These are phyloP conservation scores for Groenewaldozyma salmanticensis DNA, from an alignment of 805 yeast species.

Conservation along the genomic window DNA sequence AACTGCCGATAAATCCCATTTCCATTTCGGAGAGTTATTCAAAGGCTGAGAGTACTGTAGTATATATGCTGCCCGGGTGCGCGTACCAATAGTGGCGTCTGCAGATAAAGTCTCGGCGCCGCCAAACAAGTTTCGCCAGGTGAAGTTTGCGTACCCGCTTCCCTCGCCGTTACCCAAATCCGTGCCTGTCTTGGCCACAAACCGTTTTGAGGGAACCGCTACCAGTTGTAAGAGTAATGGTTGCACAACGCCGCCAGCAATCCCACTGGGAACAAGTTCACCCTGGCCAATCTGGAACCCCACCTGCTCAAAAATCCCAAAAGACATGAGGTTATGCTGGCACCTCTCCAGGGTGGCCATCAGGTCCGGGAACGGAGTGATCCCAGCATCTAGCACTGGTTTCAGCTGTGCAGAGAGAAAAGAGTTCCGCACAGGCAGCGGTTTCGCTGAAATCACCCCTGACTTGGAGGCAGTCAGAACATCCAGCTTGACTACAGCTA, in stretches of 20 bases:
- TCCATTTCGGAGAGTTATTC: conserved; percentile 41
- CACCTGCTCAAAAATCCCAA: conserved; percentile 23
- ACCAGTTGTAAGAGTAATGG: neutral
- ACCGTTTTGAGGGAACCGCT: conserved; percentile 36
- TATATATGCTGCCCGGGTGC: conserved; percentile 47
- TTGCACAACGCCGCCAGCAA: neutral
- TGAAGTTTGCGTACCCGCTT: conserved; percentile 79
- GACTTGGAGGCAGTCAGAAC: no score
- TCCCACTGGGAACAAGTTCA: neutral
- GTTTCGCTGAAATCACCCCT: no score
- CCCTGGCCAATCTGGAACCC: conserved; percentile 19
- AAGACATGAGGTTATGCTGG: conserved; percentile 15
- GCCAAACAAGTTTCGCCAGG: conserved; percentile 50
- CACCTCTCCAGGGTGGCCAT: neutral
- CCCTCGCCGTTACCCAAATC: conserved; percentile 97
- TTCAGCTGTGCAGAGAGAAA: neutral
- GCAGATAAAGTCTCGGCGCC: conserved; percentile 55
- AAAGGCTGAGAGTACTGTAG: conserved; percentile 44
- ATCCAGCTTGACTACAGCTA: no score
- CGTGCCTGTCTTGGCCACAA: conserved; percentile 86
- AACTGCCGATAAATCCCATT: conserved; percentile 41
- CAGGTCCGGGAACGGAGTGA: neutral
- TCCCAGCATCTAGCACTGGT: no score
- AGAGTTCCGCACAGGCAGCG: neutral
- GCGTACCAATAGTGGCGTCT: conserved; percentile 51